phyloP scores from a whole-genome alignment of 202 grass and related monocot species.

The Panicum hallii region DNA sequence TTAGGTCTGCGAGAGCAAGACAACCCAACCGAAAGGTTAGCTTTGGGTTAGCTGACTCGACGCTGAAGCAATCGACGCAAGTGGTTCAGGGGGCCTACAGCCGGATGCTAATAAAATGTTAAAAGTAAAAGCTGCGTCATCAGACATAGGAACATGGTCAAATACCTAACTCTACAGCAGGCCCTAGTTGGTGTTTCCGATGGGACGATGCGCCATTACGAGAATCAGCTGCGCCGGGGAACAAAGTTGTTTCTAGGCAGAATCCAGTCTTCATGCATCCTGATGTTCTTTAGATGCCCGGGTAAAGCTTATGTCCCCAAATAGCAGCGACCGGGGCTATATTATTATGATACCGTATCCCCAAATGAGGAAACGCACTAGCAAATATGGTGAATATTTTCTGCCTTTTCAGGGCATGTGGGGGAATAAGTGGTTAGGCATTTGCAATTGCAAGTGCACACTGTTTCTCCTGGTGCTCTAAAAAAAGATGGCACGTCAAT shows the following conservation, averaged over 20 bases:
- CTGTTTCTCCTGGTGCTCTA: constrained; percentile 28
- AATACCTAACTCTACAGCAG: constrained; percentile 36
- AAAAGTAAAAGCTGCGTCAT: constrained; percentile 6
- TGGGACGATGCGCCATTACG: constrained; percentile 19
- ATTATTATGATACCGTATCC: constrained; percentile 24
- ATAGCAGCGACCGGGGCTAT: constrained; percentile 19
- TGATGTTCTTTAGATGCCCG: constrained; percentile 14
- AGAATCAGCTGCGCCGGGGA: constrained; percentile 23
- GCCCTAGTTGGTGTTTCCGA: constrained; percentile 5
- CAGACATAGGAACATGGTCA: constrained; percentile 22
- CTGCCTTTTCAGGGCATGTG: constrained; percentile 20
- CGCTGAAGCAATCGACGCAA: not conserved
- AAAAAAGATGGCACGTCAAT: constrained; percentile 30
- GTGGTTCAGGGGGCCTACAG: not conserved
- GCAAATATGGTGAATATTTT: constrained; percentile 35
- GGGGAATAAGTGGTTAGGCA: constrained; percentile 27
- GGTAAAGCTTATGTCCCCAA: constrained; percentile 33
- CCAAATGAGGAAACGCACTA: constrained; percentile 47
- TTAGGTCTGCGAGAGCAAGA: not conserved
- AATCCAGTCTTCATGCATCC: constrained; percentile 41
- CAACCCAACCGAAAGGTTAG: constrained; percentile 9
- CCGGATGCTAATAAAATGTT: not conserved
- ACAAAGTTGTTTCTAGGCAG: constrained; percentile 40
- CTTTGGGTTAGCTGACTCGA: constrained; percentile 33
- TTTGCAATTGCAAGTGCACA: constrained; percentile 26